A percentile compares a stretch with the other conserved stretches of the same genome.
Evolutionary conservation across 805 yeast species (phyloP).

Genomic region (Cyberlindnera maclurae): DNA sequence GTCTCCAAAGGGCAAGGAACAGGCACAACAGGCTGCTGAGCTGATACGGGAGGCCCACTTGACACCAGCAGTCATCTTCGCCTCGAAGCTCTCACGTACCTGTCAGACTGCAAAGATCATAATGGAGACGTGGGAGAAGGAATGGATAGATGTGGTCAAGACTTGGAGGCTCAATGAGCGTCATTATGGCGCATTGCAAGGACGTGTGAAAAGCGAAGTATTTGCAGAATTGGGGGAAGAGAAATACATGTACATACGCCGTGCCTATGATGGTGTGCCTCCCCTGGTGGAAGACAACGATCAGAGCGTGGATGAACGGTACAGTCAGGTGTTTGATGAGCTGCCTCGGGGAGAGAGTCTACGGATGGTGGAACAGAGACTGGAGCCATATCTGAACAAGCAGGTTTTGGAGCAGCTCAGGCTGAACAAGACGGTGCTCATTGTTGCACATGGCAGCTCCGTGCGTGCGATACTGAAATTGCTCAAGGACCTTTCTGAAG

Average conservation of each 20-base stretch:
- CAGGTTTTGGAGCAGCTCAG: conserved; percentile 44
- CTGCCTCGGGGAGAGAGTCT: conserved; percentile 72
- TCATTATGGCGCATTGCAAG: conserved; percentile 80
- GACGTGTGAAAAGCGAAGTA: conserved; percentile 63
- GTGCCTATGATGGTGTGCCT: conserved; percentile 73
- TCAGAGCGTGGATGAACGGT: conserved; percentile 26
- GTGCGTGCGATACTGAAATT: conserved; percentile 70
- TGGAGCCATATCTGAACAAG: conserved; percentile 51
- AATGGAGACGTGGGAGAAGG: conserved; percentile 44
- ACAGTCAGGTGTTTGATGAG: conserved; percentile 30
- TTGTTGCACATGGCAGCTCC: conserved; percentile 80
- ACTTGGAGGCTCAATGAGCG: conserved; percentile 80
- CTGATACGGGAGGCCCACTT: conserved; percentile 43
- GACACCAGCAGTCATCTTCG: conserved; percentile 54
- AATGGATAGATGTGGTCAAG: conserved; percentile 48
- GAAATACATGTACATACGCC: conserved; percentile 70
- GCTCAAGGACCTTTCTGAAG: conserved; percentile 57
- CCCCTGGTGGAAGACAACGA: conserved; percentile 35
- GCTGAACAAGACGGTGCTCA: conserved; percentile 48
- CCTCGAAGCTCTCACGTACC: conserved; percentile 69
- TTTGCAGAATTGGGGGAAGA: conserved; percentile 61
- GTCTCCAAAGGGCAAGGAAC: conserved; percentile 59
- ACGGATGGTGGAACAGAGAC: conserved; percentile 60
- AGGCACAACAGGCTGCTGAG: conserved; percentile 60
- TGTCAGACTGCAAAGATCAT: conserved; percentile 69